phyloP scores from a whole-genome alignment of 345 rosid genomes.

The Moringa oleifera region DNA sequence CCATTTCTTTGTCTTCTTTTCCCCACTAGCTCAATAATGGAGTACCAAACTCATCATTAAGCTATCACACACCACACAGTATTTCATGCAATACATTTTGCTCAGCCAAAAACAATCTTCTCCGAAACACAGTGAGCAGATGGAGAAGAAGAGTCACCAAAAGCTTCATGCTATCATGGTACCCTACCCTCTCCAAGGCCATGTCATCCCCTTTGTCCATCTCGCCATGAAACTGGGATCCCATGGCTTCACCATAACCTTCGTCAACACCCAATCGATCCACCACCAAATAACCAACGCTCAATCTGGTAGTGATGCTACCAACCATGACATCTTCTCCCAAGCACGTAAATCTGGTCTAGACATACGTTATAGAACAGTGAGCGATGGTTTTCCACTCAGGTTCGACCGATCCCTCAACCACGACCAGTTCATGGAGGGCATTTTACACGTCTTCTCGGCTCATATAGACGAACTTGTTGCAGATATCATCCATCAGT shows the following conservation, averaged over 20 bases:
- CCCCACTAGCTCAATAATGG: no score
- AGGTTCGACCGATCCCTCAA: constrained; percentile 52
- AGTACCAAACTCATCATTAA: no score
- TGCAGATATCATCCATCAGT: constrained; percentile 19
- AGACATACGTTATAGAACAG: constrained; percentile 48
- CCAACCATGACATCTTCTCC: constrained; percentile 34
- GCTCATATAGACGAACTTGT: constrained; percentile 48
- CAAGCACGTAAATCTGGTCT: constrained; percentile 22
- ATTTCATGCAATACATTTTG: no score
- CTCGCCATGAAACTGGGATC: constrained; percentile 66
- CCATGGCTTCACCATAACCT: constrained; percentile 61
- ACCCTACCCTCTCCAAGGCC: constrained; percentile 72
- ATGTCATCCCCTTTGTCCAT: constrained; percentile 45
- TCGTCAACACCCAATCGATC: constrained; percentile 53
- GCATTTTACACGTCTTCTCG: constrained; percentile 46
- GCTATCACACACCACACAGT: no score
- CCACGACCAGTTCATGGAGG: constrained; percentile 54
- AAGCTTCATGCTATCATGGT: no score
- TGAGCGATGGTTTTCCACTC: constrained; percentile 53
- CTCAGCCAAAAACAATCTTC: no score
- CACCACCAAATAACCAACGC: constrained; percentile 44
- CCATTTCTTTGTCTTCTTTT: no score
- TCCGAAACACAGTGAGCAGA: no score
- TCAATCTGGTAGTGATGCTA: no score
- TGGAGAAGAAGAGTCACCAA: constrained; percentile 18